These are phyloP conservation scores for Colletotrichum neosansevieriae DNA, from an alignment of 2,329 filamentous ascomycete genomes.

Conservation along the genomic window DNA sequence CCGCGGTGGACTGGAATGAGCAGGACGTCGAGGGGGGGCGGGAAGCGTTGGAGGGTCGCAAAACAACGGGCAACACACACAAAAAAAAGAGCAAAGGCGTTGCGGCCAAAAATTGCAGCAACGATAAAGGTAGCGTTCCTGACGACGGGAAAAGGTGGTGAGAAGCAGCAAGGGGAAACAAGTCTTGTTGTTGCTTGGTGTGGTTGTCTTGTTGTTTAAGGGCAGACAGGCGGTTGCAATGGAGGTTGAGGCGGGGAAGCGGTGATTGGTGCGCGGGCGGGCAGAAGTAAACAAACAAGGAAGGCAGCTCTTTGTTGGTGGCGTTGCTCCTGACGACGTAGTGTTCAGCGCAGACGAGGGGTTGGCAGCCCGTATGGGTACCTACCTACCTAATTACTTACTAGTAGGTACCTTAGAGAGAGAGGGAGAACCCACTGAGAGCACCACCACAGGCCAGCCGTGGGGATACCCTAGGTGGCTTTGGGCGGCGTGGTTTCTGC, in stretches of 20 bases:
- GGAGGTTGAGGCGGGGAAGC: constrained; percentile 37
- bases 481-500: constrained; percentile 12
- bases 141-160: constrained; percentile 36
- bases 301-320: constrained; percentile 39
- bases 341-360: constrained; percentile 31
- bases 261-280: constrained; percentile 42
- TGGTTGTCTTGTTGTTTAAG: constrained; percentile 42
- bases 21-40: constrained; percentile 14
- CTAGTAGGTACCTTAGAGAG: no score
- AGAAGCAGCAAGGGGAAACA: constrained; percentile 34
- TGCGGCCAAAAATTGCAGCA: constrained; percentile 33
- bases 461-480: no score
- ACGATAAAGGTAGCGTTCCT: constrained; percentile 39
- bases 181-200: constrained; percentile 29
- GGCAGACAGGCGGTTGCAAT: constrained; percentile 32
- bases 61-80: constrained; percentile 37
- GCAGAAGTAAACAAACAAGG: constrained; percentile 42
- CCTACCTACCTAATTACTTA: no score
- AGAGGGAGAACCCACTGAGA: neutral
- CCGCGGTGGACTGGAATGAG: constrained; percentile 30
- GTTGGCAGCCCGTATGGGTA: constrained; percentile 9
- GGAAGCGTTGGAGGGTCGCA: constrained; percentile 27
- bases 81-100: constrained; percentile 31
- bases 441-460: neutral
- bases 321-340: constrained; percentile 41